Percentiles rank a stretch among this genome's conserved stretches.
These are phyloP conservation scores for Helichrysum umbraculigerum DNA, from an alignment of 129 eudicot genomes.

Conservation along the genomic window DNA sequence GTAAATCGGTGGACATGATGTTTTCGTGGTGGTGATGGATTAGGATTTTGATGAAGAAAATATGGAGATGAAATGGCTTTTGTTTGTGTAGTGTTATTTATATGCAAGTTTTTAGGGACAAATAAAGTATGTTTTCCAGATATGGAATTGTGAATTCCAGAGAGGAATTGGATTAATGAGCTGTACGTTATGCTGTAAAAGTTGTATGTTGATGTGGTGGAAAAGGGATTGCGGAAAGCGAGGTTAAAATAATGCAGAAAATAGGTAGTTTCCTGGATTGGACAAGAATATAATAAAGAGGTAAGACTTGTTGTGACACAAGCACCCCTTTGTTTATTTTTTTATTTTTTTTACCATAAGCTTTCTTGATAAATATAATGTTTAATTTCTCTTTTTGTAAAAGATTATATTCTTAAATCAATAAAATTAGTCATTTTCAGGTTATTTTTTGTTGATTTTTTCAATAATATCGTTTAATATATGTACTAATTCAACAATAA, in stretches of 20 bases:
- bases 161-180: fast-evolving
- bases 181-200: not conserved
- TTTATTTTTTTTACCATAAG: not conserved
- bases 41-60: slow-evolving; percentile 5
- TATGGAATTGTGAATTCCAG: not conserved
- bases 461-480: too few relatives aligned
- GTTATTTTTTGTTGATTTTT: not conserved
- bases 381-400: not conserved
- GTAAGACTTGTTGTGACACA: slow-evolving; percentile 30
- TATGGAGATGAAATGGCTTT: slow-evolving; percentile 10
- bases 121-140: slow-evolving; percentile 19
- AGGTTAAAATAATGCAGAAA: slow-evolving; percentile 26
- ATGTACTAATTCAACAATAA: not conserved
- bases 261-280: slow-evolving; percentile 30
- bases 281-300: slow-evolving; percentile 40
- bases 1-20: slow-evolving; percentile 66
- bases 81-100: not conserved
- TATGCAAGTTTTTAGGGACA: slow-evolving; percentile 26
- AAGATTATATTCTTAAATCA: not conserved
- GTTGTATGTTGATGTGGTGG: not conserved
- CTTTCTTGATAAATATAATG: slow-evolving; percentile 3
- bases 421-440: slow-evolving; percentile 4
- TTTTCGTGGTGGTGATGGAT: slow-evolving; percentile 15
- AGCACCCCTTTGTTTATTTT: not conserved
- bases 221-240: slow-evolving; percentile 11